A percentile compares a stretch with the other conserved stretches of the same genome.
Evolutionary conservation across 1,284 basidiomycete species (phyloP).

Genomic region (Schizophyllum commune): DNA sequence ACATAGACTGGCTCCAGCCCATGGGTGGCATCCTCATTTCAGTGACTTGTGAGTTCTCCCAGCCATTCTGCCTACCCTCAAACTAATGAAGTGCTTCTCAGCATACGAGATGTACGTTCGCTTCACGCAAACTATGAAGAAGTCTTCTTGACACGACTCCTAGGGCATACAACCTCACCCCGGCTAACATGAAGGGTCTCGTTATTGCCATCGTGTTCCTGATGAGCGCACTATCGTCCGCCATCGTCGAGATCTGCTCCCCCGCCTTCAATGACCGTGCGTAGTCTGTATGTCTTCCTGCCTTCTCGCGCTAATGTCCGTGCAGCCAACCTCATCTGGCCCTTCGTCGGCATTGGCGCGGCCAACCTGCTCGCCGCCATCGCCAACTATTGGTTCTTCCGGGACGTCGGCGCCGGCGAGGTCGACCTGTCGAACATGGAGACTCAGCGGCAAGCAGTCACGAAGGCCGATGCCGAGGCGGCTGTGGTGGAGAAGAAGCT

Average conservation of each 20-base stretch:
- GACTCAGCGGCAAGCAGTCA: not conserved
- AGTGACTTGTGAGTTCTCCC: not conserved
- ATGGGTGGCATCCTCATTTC: not conserved
- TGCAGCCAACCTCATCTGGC: constrained; percentile 18
- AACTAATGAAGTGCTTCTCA: not conserved
- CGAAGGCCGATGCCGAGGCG: not conserved
- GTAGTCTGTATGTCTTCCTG: not conserved
- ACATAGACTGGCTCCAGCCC: not conserved
- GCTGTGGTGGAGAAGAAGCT: not conserved
- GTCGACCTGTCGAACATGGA: not conserved
- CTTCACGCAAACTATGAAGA: constrained; percentile 30
- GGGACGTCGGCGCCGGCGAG: not conserved
- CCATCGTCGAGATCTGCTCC: constrained; percentile 18
- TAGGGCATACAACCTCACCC: constrained; percentile 34
- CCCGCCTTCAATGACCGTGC: constrained; percentile 16
- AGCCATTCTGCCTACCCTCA: not conserved
- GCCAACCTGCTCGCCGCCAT: constrained; percentile 12
- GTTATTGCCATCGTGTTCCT: constrained; percentile 32
- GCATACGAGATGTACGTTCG: constrained; percentile 20
- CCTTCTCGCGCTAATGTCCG: not conserved
- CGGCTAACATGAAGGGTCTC: constrained; percentile 29
- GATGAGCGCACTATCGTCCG: constrained; percentile 29
- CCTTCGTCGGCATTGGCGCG: constrained; percentile 16
- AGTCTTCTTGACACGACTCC: constrained; percentile 19
- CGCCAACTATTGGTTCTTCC: not conserved